phyloP scores from a whole-genome alignment of 305 asterid genomes.

The Solanum chacoense region DNA sequence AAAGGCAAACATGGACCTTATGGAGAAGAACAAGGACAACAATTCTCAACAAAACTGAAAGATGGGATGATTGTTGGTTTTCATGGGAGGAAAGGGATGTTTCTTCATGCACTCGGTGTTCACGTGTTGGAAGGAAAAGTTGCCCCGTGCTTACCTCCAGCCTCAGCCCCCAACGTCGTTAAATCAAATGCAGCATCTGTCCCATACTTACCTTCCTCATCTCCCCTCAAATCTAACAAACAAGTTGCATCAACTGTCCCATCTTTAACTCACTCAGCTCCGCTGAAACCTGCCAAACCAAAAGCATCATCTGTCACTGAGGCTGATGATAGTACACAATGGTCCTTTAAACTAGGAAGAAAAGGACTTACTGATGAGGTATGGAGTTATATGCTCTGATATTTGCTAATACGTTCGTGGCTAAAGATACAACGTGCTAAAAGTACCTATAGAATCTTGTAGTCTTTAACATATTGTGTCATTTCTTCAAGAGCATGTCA shows the following conservation, averaged over 20 bases:
- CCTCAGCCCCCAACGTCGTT: not conserved
- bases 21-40: conserved; percentile 66
- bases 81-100: conserved; percentile 72
- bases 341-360: conserved; percentile 37
- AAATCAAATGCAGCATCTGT: not conserved
- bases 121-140: conserved; percentile 41
- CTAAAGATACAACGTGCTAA: not conserved
- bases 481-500: not conserved
- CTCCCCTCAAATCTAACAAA: conserved; percentile 4
- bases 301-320: not conserved
- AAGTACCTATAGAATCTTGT: not conserved
- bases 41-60: conserved; percentile 44
- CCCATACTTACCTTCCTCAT: not conserved
- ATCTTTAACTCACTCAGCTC: not conserved
- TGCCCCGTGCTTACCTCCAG: not conserved
- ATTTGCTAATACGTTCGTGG: not conserved
- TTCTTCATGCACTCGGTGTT: conserved; percentile 66
- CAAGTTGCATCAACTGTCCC: not conserved
- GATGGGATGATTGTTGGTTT: conserved; percentile 59
- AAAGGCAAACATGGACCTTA: conserved; percentile 59
- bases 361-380: conserved; percentile 45
- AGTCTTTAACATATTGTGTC: not conserved
- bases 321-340: conserved; percentile 19
- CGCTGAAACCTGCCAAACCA: conserved; percentile 9
- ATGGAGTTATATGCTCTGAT: not conserved